phyloP scores from a whole-genome alignment of 768 basidiomycete species.

The Auriscalpium microsporum region DNA sequence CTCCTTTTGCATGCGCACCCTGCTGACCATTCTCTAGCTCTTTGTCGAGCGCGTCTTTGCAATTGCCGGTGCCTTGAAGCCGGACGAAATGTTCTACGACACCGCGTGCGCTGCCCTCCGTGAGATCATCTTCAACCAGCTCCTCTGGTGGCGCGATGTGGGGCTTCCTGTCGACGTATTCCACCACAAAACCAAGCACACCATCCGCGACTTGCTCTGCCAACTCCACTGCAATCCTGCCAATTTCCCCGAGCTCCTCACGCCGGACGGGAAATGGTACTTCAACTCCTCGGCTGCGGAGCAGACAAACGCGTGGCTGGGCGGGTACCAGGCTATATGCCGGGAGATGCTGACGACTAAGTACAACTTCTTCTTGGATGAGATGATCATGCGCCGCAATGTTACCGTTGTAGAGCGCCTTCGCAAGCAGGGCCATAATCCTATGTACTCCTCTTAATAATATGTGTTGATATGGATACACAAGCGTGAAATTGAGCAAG shows the following conservation, averaged over 20 bases:
- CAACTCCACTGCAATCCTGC: constrained; percentile 24
- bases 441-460: too few relatives aligned
- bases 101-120: too few relatives aligned
- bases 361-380: constrained; percentile 25
- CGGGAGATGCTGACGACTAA: constrained; percentile 18
- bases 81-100: too few relatives aligned
- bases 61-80: too few relatives aligned
- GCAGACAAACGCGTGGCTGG: constrained; percentile 28
- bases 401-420: not conserved
- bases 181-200: constrained; percentile 16
- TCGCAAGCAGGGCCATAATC: not conserved
- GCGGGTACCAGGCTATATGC: constrained; percentile 22
- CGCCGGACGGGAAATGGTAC: constrained; percentile 15
- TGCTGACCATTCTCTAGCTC: too few relatives aligned
- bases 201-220: constrained; percentile 16
- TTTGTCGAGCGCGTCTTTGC: too few relatives aligned
- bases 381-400: constrained; percentile 21
- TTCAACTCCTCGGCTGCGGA: constrained; percentile 30
- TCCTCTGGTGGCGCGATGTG: too few relatives aligned
- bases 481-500: too few relatives aligned
- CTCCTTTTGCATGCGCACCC: too few relatives aligned
- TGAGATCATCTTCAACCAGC: too few relatives aligned
- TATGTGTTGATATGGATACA: too few relatives aligned
- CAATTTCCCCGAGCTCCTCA: constrained; percentile 18
- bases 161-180: constrained; percentile 15